Evolutionary conservation across 352 stramenopile genomes (phyloP), one percentile per base, ranked within the genome.

Genomic region (Discostella stelligera): DNA sequence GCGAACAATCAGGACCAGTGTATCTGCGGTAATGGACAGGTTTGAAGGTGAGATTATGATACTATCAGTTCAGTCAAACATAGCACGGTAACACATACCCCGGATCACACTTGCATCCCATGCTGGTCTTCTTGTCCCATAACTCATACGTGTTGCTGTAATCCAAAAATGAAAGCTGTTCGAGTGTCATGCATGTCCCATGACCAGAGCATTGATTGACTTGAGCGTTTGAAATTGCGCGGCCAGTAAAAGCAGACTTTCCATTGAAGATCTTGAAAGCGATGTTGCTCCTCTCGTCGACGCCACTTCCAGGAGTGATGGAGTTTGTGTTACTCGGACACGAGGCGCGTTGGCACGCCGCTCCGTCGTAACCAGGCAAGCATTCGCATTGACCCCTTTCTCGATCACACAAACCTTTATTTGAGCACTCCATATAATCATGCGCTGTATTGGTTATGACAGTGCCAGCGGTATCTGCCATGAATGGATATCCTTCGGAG

Each of bases 361-460:
- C 86, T 53, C 95, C 95, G 73, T 97, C 94, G 69, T 94, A 98
- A 39, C 94, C 95, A 63, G 91, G 84, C 65, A 98, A 97, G 74
- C 95, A 98, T 41, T 84, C 72, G 74, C 95, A 98, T 20, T 89
- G 59, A 0, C 95, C 95, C 30, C 88, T 87, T 7, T 52, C 60
- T 53, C 94, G 91, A 77, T 98, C 94, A 65, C 94, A 98, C 58
- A 97, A 77, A 18, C 95, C 95, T 72, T 96, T 96, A 87, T 97
- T 97, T 46, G 91, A 95, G 80, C 95, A 98, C 75, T 98, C 94
- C 81, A 94, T 92, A 80, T 98, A 97, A 77, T 95, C 96, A 76
- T 97, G 94, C 8, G 91, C 95, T 39, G 83, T 88, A 41, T 93
- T 60, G 39, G 32, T 41, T 25, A 91, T 27, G 25, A 69, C 41